These are phyloP conservation scores for Lepidium sativum DNA, from an alignment of 345 rosid species.

Conservation along the genomic window DNA sequence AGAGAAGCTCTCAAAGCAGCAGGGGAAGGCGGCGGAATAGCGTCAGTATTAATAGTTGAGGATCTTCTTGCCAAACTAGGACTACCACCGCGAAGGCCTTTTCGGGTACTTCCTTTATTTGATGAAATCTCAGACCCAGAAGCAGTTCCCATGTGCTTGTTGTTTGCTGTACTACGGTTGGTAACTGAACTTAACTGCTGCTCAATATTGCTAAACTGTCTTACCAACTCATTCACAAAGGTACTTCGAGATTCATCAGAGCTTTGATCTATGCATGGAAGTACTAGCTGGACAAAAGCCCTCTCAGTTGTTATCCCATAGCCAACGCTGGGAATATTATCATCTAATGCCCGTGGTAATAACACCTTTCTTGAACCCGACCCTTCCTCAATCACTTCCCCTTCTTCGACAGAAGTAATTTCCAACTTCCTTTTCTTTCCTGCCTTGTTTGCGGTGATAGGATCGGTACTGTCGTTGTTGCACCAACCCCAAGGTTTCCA, in stretches of 20 bases:
- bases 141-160: slow-evolving; percentile 53
- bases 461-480: slow-evolving; percentile 33
- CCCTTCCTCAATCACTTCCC: slow-evolving; percentile 83
- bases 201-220: slow-evolving; percentile 78
- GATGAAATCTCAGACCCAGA: slow-evolving; percentile 63
- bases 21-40: slow-evolving; percentile 60
- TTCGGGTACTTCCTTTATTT: slow-evolving; percentile 59
- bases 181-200: slow-evolving; percentile 66
- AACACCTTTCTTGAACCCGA: slow-evolving; percentile 44
- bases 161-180: slow-evolving; percentile 42
- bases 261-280: slow-evolving; percentile 96
- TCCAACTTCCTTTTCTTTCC: slow-evolving; percentile 60
- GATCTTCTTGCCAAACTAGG: slow-evolving; percentile 73
- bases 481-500: slow-evolving; percentile 99
- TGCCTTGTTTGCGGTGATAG: slow-evolving; percentile 32
- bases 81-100: slow-evolving; percentile 77
- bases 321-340: slow-evolving; percentile 24
- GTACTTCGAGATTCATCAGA: slow-evolving; percentile 78
- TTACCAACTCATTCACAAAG: slow-evolving; percentile 86
- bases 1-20: slow-evolving; percentile 84
- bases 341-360: slow-evolving; percentile 37
- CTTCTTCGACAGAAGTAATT: slow-evolving; percentile 64
- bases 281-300: slow-evolving; percentile 78
- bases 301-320: slow-evolving; percentile 65
- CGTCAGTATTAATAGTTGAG: slow-evolving; percentile 40